These are phyloP conservation scores for Paracoccidioides lutzii DNA, from an alignment of 2,329 filamentous ascomycete genomes.

Conservation along the genomic window DNA sequence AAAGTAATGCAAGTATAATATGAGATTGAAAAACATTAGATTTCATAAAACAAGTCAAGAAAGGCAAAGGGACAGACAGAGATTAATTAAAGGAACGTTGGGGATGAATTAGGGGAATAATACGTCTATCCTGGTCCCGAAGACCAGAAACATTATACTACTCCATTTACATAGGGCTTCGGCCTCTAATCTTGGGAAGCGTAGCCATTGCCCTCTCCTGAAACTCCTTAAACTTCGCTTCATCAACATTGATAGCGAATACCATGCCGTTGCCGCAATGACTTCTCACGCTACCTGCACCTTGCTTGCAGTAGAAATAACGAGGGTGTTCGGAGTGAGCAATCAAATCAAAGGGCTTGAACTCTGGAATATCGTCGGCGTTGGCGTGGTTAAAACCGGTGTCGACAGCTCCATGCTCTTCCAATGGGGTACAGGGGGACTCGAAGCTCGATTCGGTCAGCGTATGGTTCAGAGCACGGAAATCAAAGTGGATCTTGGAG, in stretches of 20 bases:
- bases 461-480: conserved; percentile 61
- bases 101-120: background rate
- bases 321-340: conserved; percentile 42
- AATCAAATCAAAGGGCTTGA: conserved; percentile 28
- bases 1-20: no score
- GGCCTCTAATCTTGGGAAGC: background rate
- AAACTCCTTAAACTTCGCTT: conserved; percentile 61
- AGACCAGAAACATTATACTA: no score
- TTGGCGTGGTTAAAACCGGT: conserved; percentile 54
- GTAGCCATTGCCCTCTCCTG: conserved; percentile 50
- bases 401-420: conserved; percentile 48
- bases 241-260: conserved; percentile 63
- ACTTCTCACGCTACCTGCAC: conserved; percentile 10
- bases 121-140: background rate
- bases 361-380: conserved; percentile 60
- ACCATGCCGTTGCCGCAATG: conserved; percentile 69
- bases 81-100: no score
- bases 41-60: no score
- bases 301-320: conserved; percentile 66
- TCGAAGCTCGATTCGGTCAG: conserved; percentile 59
- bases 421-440: conserved; percentile 50
- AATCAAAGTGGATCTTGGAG: conserved; percentile 60
- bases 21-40: no score
- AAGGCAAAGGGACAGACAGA: no score
- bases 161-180: background rate